These are phyloP conservation scores for Zymoseptoria brevis DNA, from an alignment of 2,329 filamentous ascomycete species.

Conservation along the genomic window DNA sequence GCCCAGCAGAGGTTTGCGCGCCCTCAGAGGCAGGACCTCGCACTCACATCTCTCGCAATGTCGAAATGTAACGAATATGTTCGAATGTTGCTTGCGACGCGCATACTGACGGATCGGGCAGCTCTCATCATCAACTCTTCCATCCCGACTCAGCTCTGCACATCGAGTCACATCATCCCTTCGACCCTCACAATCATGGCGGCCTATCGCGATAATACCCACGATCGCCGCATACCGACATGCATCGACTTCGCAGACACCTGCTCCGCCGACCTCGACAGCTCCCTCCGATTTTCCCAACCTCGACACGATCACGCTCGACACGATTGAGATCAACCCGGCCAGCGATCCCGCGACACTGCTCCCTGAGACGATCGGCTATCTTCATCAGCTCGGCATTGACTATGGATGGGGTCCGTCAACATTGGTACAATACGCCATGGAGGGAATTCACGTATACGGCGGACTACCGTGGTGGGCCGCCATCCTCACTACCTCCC, in stretches of 20 bases:
- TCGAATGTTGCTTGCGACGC: background rate
- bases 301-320: conserved; percentile 30
- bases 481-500: conserved; percentile 58
- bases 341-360: conserved; percentile 19
- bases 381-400: conserved; percentile 71
- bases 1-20: conserved; percentile 39
- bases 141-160: conserved; percentile 7
- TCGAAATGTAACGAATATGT: conserved; percentile 20
- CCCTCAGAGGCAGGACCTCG: background rate
- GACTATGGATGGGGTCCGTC: conserved; percentile 83
- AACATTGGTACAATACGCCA: conserved; percentile 59
- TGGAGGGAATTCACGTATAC: conserved; percentile 78
- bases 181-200: conserved; percentile 5
- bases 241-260: conserved; percentile 24
- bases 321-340: conserved; percentile 32
- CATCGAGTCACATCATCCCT: conserved; percentile 1
- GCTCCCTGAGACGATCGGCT: conserved; percentile 71
- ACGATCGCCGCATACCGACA: conserved; percentile 17
- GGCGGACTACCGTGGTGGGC: conserved; percentile 74
- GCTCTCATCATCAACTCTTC: conserved; percentile 22
- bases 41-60: conserved; percentile 9
- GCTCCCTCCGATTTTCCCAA: conserved; percentile 19
- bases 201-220: conserved; percentile 1
- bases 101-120: conserved; percentile 9
- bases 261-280: conserved; percentile 23